Evolutionary conservation across 179 eudicot genomes (phyloP), one percentile per base, ranked within the genome.

Genomic region (Actinidia arguta): DNA sequence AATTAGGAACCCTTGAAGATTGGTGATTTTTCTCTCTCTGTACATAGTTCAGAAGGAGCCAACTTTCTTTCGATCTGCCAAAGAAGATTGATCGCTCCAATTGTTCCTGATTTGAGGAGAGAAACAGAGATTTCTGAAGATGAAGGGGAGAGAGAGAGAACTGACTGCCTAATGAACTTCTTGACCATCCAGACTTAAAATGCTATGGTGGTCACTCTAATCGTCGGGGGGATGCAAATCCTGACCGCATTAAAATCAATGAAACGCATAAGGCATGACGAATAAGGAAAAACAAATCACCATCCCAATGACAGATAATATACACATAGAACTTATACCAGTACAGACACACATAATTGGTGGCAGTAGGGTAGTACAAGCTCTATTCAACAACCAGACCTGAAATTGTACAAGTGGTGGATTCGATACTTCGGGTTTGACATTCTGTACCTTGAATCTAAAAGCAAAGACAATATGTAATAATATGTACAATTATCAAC

Each of bases 291-390:
- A 16, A 78, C 31, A 58, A 58, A 59, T 42, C 20, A 62, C 27
- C 39, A 59, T 48, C 47, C 55, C 52, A 36, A 79, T 52, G 67
- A 39, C 54, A 47, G 64, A 77, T 4, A 70, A 39, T 3, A 48
- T 17, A 42, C 22, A 31, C 17, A 7, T 39, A 13, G 46, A 13
- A 18, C 14, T 27, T 68, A n/a, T 80, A 95, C 99, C 99, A 88
- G 98, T 88, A 92, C 92, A 91, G 78, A 95, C 83, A 96, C 46
- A 95, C 97, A 86, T 95, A 96, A 82, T 88, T 85, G 87, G 94
- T 74, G 86, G 94, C 92, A 88, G 89, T 71, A 90, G 98, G 94
- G 81, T 91, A 93, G 82, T 92, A 93, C 81, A 92, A 73, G 86
- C 90, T 85, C 78, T 93, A 98, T 73, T 96, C 98, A 78, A 92